phyloP scores from a whole-genome alignment of 2,329 filamentous ascomycete genomes.

The Grosmannia penicillata region DNA sequence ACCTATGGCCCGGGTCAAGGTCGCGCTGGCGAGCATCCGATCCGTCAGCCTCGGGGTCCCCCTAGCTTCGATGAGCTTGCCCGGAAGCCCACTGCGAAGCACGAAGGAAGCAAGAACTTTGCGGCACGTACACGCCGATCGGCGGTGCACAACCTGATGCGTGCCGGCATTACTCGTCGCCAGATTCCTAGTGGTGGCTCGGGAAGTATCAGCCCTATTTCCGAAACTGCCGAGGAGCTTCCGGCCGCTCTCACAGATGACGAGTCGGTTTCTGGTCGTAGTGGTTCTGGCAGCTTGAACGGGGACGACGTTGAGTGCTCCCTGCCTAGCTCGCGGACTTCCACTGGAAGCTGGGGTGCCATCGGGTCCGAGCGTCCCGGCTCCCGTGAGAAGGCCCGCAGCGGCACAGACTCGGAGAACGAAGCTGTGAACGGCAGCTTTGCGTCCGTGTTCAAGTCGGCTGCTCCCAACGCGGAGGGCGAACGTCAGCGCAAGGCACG shows the following conservation, averaged over 20 bases:
- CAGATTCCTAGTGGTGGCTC: slow-evolving; percentile 56
- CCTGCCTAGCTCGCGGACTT: slow-evolving; percentile 60
- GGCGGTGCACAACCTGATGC: slow-evolving; percentile 81
- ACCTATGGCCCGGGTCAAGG: slow-evolving; percentile 86
- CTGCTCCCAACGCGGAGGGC: slow-evolving; percentile 39
- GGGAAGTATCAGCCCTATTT: slow-evolving; percentile 79
- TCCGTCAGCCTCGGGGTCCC: slow-evolving; percentile 84
- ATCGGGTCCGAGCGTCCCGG: slow-evolving; percentile 78
- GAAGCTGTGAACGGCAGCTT: slow-evolving; percentile 42
- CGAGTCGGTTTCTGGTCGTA: slow-evolving; percentile 58
- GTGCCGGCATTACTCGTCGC: slow-evolving; percentile 78
- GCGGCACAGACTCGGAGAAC: slow-evolving; percentile 49
- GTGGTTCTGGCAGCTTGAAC: slow-evolving; percentile 66
- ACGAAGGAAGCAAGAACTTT: slow-evolving; percentile 97
- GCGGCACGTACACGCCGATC: slow-evolving; percentile 80
- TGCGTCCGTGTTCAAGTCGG: slow-evolving; percentile 50
- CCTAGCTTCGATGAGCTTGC: slow-evolving; percentile 84
- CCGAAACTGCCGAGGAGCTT: slow-evolving; percentile 55
- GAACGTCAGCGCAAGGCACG: slow-evolving; percentile 64
- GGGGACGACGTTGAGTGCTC: slow-evolving; percentile 51
- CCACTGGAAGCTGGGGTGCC: slow-evolving; percentile 58
- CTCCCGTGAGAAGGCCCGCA: slow-evolving; percentile 49
- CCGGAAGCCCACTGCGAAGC: slow-evolving; percentile 77
- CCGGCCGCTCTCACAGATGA: slow-evolving; percentile 61
- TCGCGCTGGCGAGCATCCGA: slow-evolving; percentile 85